Evolutionary conservation across 2,329 filamentous ascomycete species (phyloP), one percentile per base, ranked within the genome.

Genomic region (Aciculosporium take): DNA sequence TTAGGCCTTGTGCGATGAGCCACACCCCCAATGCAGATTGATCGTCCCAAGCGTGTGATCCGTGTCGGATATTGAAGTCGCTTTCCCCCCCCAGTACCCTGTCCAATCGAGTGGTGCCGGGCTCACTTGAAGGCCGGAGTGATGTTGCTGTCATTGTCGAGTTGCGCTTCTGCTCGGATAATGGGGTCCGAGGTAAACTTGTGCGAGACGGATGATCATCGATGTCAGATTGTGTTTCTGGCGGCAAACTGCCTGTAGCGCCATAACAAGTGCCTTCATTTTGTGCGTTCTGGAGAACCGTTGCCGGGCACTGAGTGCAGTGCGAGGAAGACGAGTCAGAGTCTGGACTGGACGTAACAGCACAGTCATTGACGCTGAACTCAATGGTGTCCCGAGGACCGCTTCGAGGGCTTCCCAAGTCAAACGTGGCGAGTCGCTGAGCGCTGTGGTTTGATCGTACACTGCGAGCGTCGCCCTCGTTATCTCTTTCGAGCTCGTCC

Each of bases 401-500:
- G 38, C 57, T 56, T 8, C 57, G 55, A 7, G 58, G 56, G 13
- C 56, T 45, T 1, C 50, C 47, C 32, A 52, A 43, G 17, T 61
- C 56, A 5, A 53, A 50, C 10, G 55, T 47, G 15, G 51, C 54
- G 18, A 49, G 43, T 21, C 50, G 48, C 33, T 41, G 49, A 34
- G 48, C 51, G n/a, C 48, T 55, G 17, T 49, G 47, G 12, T 46
- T 48, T 9, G 58, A 56, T 10, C 45, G 49, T 5, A 52, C 51
- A 31, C 52, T 59, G 1, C 48, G 43, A 15, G 59, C 55, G 15
- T 64, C 60, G 36, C 61, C 58, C 8, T 55, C 51, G 28, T 62
- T 56, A 29, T 73, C 71, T 30, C 56, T 66, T 35, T 68, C 64
- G 3, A 78, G 59, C 48, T 77, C 74, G 33, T 74, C 66, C 46